These are phyloP conservation scores for Aspergillus jensenii DNA, from an alignment of 2,329 filamentous ascomycete species.

Conservation along the genomic window DNA sequence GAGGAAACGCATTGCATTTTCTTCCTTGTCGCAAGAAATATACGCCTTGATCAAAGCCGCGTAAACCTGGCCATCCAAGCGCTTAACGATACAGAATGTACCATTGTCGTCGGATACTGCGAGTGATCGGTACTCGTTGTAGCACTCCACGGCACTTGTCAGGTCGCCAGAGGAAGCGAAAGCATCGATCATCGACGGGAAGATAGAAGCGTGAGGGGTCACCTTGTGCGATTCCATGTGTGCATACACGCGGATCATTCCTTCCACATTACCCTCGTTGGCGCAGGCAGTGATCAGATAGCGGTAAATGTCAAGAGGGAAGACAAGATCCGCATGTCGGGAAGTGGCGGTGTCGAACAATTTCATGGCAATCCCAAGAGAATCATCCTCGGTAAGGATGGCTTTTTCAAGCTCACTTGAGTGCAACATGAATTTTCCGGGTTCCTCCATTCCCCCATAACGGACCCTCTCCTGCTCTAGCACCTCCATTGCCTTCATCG, in stretches of 20 bases:
- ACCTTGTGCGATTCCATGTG: conserved; percentile 83
- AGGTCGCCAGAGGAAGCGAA: conserved; percentile 82
- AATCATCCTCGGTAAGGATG: conserved; percentile 83
- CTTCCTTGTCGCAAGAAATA: conserved; percentile 73
- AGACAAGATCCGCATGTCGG: conserved; percentile 59
- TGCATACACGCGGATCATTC: conserved; percentile 87
- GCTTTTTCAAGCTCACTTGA: conserved; percentile 86
- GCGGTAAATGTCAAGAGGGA: conserved; percentile 81
- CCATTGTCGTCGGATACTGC: conserved; percentile 83
- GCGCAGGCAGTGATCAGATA: conserved; percentile 86
- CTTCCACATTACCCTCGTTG: conserved; percentile 72
- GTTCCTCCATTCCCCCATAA: conserved; percentile 81
- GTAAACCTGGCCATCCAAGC: conserved; percentile 82
- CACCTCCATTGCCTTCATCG: conserved; percentile 67
- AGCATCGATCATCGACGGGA: conserved; percentile 91
- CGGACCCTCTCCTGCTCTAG: conserved; percentile 81
- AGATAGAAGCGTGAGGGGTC: conserved; percentile 75
- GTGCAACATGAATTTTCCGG: conserved; percentile 81
- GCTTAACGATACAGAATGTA: conserved; percentile 64
- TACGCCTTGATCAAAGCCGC: conserved; percentile 91
- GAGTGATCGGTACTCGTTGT: conserved; percentile 87
- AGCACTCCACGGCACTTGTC: conserved; percentile 86
- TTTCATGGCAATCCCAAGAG: conserved; percentile 79
- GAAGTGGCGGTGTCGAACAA: conserved; percentile 76
- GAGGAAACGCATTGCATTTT: conserved; percentile 83